phyloP scores from a whole-genome alignment of 1,284 basidiomycete genomes.

The Pisolithus thermaeus region DNA sequence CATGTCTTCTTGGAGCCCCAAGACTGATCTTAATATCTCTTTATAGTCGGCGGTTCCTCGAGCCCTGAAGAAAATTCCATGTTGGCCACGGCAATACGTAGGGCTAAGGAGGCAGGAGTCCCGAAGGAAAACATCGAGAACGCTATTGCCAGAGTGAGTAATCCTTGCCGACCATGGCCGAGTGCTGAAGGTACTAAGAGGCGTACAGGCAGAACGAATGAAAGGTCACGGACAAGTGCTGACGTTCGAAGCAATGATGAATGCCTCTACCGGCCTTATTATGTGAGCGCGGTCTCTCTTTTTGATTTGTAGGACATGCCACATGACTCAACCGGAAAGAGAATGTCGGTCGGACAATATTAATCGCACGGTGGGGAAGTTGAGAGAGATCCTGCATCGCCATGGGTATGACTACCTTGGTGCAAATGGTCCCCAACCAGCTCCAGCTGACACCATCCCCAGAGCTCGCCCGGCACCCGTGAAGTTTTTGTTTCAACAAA shows the following conservation, averaged over 20 bases:
- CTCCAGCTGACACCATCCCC: conserved; percentile 2
- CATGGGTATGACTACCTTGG: conserved; percentile 45
- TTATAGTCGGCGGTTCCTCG: conserved; percentile 54
- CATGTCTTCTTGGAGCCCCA: not conserved
- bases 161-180: not conserved
- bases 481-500: conserved; percentile 70
- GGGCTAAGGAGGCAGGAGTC: conserved; percentile 60
- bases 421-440: not conserved
- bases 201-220: conserved; percentile 41
- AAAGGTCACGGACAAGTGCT: conserved; percentile 48
- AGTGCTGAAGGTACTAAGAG: not conserved
- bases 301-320: no score
- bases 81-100: conserved; percentile 56
- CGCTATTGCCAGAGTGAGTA: conserved; percentile 58
- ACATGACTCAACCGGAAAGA: conserved; percentile 34
- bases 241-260: conserved; percentile 70
- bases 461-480: conserved; percentile 72
- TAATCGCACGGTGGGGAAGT: conserved; percentile 60
- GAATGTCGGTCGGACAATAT: conserved; percentile 75
- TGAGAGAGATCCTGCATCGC: conserved; percentile 55
- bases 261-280: conserved; percentile 65
- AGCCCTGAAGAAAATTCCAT: conserved; percentile 63
- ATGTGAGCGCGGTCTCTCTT: conserved; percentile 48
- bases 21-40: not conserved
- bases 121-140: conserved; percentile 76